Conservation (phyloP, 2,329 filamentous ascomycete genomes). For the Aspergillus costaricaensis region DNA sequence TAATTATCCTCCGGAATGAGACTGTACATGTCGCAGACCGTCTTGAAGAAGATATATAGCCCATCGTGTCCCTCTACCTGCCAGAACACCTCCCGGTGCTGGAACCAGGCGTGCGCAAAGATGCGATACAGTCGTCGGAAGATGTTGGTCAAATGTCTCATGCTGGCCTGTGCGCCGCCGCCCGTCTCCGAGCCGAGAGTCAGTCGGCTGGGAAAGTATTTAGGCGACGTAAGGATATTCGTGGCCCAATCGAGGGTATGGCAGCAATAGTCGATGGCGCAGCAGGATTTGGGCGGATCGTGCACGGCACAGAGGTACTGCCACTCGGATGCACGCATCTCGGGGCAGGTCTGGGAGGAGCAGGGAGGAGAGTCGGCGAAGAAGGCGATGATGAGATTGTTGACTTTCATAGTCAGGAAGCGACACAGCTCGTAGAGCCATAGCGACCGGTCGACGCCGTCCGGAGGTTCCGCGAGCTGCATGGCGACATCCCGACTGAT, state of each 20-base stretch:
- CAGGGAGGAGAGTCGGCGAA: constrained; percentile 89
- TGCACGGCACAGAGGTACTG: constrained; percentile 98
- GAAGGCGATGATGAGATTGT: constrained; percentile 87
- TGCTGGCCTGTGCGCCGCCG: constrained; percentile 47
- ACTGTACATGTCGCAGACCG: constrained; percentile 88
- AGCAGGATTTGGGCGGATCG: constrained; percentile 93
- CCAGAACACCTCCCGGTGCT: constrained; percentile 95
- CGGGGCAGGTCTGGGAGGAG: constrained; percentile 84
- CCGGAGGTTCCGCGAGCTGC: constrained; percentile 75
- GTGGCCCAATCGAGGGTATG: constrained; percentile 98
- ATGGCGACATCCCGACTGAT: constrained; percentile 75
- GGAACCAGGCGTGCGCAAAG: constrained; percentile 98
- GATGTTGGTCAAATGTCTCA: constrained; percentile 81
- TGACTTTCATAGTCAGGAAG: constrained; percentile 92
- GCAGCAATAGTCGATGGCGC: constrained; percentile 98
- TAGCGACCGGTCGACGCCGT: constrained; percentile 78
- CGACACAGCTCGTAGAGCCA: constrained; percentile 99
- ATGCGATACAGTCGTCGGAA: constrained; percentile 93
- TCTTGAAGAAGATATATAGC: constrained; percentile 95
- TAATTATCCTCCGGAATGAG: constrained; percentile 92
- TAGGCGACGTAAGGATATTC: constrained; percentile 88
- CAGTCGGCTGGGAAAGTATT: constrained; percentile 89
- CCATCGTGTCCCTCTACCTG: constrained; percentile 87
- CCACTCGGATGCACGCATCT: constrained; percentile 99
- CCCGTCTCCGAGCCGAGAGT: constrained; percentile 53